Conservation (phyloP, 73 alveolate species). For the Strombidium stylifer region DNA sequence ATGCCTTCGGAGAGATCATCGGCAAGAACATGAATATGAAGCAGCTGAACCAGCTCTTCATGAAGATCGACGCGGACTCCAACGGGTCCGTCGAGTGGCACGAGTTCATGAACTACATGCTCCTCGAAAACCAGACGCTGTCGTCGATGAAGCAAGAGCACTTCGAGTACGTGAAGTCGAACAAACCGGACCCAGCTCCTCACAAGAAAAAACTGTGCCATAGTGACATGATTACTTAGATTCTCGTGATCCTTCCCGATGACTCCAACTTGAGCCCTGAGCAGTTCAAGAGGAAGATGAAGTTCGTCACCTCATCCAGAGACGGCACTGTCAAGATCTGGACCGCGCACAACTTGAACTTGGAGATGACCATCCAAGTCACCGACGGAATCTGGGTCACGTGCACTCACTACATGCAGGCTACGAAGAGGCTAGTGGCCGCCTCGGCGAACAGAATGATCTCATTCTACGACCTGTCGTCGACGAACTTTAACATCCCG, state of each 20-base stretch:
- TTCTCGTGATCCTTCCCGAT: conserved; percentile 43
- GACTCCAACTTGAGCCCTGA: conserved; percentile 21
- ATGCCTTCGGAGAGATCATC: conserved; percentile 72
- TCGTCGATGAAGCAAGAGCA: conserved; percentile 71
- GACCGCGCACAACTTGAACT: conserved; percentile 42
- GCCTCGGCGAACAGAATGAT: conserved; percentile 66
- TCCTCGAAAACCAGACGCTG: conserved; percentile 68
- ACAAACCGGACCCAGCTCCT: conserved; percentile 73
- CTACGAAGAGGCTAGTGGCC: conserved; percentile 67
- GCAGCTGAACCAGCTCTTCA: conserved; percentile 62
- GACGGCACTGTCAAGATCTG: conserved; percentile 75
- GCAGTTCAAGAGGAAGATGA: conserved; percentile 30
- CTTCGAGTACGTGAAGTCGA: conserved; percentile 63
- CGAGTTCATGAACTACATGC: conserved; percentile 76
- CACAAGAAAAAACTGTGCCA: conserved; percentile 48
- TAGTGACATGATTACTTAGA: conserved; percentile 64
- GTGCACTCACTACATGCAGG: conserved; percentile 44
- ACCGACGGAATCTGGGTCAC: conserved; percentile 70
- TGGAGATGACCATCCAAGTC: conserved; percentile 47
- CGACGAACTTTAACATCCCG: conserved; percentile 58
- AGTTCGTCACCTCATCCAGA: conserved; percentile 44
- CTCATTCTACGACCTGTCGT: conserved; percentile 52
- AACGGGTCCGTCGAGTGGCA: conserved; percentile 77
- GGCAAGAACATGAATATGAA: conserved; percentile 65
- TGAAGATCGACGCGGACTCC: conserved; percentile 80